phyloP scores from a whole-genome alignment of 371 early-diverging fungal genomes.

The Lichtheimia corymbifera region DNA sequence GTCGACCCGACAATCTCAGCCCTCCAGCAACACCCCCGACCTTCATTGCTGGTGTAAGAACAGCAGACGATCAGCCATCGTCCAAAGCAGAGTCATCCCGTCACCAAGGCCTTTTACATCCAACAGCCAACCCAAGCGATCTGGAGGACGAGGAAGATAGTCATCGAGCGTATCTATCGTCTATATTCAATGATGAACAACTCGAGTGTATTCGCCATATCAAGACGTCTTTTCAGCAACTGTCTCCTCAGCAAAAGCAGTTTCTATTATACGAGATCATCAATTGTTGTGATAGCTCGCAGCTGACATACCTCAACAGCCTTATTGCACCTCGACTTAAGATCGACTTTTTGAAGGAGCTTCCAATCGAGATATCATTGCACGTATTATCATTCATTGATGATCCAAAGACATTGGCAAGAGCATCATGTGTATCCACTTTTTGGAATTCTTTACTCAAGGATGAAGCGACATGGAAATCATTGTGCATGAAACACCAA shows the following conservation, averaged over 20 bases:
- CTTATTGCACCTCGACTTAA: conserved; percentile 69
- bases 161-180: conserved; percentile 19
- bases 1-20: conserved; percentile 41
- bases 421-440: conserved; percentile 73
- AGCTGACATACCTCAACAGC: conserved; percentile 57
- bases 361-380: conserved; percentile 76
- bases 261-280: conserved; percentile 51
- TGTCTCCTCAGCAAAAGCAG: conserved; percentile 41
- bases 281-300: conserved; percentile 56
- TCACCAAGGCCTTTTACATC: conserved; percentile 9
- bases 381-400: conserved; percentile 69
- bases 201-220: conserved; percentile 37
- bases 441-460: conserved; percentile 78
- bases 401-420: conserved; percentile 72
- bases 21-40: conserved; percentile 55
- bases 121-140: conserved; percentile 10
- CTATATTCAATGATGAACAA: conserved; percentile 40
- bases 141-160: conserved; percentile 10
- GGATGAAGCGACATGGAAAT: conserved; percentile 54
- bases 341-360: conserved; percentile 73
- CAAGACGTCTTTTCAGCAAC: conserved; percentile 48
- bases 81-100: conserved; percentile 19
- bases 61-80: conserved; percentile 21
- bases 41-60: conserved; percentile 21
- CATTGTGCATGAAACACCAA: conserved; percentile 53